Conservation (phyloP, 2,329 filamentous ascomycete species). For the Phaeosphaeriaceae sp. region DNA sequence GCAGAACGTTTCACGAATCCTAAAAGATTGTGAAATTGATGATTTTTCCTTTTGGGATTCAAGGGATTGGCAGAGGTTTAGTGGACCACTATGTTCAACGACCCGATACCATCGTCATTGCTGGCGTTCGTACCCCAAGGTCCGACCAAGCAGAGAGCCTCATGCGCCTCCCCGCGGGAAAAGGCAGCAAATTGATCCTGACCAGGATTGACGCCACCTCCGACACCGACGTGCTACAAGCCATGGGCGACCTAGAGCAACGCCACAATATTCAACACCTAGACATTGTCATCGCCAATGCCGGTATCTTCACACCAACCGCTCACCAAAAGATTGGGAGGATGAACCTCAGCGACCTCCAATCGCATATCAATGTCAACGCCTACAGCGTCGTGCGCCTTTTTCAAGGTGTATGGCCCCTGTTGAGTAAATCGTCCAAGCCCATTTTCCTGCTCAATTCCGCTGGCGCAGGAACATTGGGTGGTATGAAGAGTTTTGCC, state of each 20-base stretch:
- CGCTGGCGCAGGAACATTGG: too few relatives aligned
- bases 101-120: too few relatives aligned
- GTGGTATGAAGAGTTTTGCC: too few relatives aligned
- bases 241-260: constrained; percentile 5
- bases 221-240: constrained; percentile 8
- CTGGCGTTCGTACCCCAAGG: too few relatives aligned
- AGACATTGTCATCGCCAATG: constrained; percentile 14
- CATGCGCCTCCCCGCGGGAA: too few relatives aligned
- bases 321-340: constrained; percentile 6
- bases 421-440: constrained; percentile 19
- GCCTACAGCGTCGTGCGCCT: constrained; percentile 17
- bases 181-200: constrained; percentile 11
- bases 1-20: too few relatives aligned
- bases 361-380: constrained; percentile 15
- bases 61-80: too few relatives aligned
- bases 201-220: constrained; percentile 16
- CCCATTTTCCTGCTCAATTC: too few relatives aligned
- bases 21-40: too few relatives aligned
- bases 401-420: constrained; percentile 15
- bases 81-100: too few relatives aligned
- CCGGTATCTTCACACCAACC: constrained; percentile 1
- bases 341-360: constrained; percentile 4
- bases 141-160: too few relatives aligned
- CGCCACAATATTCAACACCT: constrained; percentile 12
- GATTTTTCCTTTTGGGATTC: too few relatives aligned